Base-by-base conservation (phyloP, 2,329 filamentous ascomycete genomes). In the Thyridium curvatum region DNA sequence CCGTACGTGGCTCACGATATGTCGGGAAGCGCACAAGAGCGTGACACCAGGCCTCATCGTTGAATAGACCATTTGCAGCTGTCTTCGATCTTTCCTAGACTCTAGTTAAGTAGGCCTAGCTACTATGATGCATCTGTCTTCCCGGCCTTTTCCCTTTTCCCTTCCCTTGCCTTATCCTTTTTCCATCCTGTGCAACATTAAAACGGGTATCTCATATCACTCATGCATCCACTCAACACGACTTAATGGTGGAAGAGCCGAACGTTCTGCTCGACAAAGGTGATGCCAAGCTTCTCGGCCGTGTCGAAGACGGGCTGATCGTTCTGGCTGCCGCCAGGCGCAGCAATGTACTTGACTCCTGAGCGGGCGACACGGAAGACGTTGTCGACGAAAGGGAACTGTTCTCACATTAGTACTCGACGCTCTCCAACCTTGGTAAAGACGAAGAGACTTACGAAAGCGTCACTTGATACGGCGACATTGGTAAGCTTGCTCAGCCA, bases 351-450 rank as follows among this genome's bases (percentile, higher is more conserved):
- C 72, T 94, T 97, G 58, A 80, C 89, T 36, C 93, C 93, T 16
- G 88, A 94, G 54, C 88, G 78, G 46, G 79, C 81, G 37, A 89
- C 86, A 50, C 93, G 82, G 79, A 94, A 96, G 49, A 98, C 85
- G 55, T 98, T 98, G 72, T 98, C 93, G 56, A 88, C 87, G 68
- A 98, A 98, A 50, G 93, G 93, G 79, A 98, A 98, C 86, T 88
- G 42, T 7, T 10, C 17, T 8, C 16, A 13, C 2, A 33, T 43
- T 36, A 39, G 38, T 17, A 18, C 17, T 12, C 4, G 30, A n/a
- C 3, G 21, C 16, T 8, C 18, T 12, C 16, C 18, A 17, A 3
- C 32, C 10, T 16, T 8, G 32, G 9, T 15, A 14, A 26, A 30
- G 6, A 14, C 12, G 16, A 29, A n/a, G 26, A 35, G n/a, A 77